Conservation (phyloP, 2,329 filamentous ascomycete genomes). For the Leptographium procerum region DNA sequence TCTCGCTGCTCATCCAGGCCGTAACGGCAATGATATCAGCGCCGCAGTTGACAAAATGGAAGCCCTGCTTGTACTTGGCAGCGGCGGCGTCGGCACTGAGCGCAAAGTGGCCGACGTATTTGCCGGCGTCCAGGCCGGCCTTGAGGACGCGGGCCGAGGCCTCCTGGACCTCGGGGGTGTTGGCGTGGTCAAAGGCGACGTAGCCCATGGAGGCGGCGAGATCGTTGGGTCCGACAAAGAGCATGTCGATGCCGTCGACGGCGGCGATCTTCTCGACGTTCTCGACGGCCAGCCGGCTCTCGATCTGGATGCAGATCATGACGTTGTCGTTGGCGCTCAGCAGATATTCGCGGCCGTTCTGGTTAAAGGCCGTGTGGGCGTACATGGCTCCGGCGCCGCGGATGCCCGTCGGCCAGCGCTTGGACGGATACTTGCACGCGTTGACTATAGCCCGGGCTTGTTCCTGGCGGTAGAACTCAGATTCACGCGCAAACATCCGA, state of each 20-base stretch:
- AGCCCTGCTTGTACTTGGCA: slow-evolving; percentile 17
- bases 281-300: slow-evolving; percentile 28
- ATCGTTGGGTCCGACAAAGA: slow-evolving; percentile 35
- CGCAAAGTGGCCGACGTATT: slow-evolving; percentile 23
- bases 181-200: slow-evolving; percentile 19
- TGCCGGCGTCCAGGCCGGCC: slow-evolving; percentile 19
- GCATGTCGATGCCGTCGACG: slow-evolving; percentile 29
- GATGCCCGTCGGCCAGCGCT: slow-evolving; percentile 22
- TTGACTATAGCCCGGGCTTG: slow-evolving; percentile 26
- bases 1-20: slow-evolving; percentile 23
- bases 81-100: slow-evolving; percentile 20
- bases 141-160: slow-evolving; percentile 16
- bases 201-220: slow-evolving; percentile 31
- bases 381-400: slow-evolving; percentile 21
- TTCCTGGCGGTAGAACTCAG: slow-evolving; percentile 13
- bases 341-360: slow-evolving; percentile 32
- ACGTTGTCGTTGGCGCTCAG: slow-evolving; percentile 36
- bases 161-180: slow-evolving; percentile 20
- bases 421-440: slow-evolving; percentile 38
- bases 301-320: slow-evolving; percentile 32
- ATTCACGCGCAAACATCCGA: no score
- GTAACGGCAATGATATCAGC: slow-evolving; percentile 25
- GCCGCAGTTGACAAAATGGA: slow-evolving; percentile 25
- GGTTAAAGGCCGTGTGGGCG: slow-evolving; percentile 20
- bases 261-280: slow-evolving; percentile 32